Base-by-base conservation (phyloP, 2,329 filamentous ascomycete genomes). In the Diaporthe citrichinensis region DNA sequence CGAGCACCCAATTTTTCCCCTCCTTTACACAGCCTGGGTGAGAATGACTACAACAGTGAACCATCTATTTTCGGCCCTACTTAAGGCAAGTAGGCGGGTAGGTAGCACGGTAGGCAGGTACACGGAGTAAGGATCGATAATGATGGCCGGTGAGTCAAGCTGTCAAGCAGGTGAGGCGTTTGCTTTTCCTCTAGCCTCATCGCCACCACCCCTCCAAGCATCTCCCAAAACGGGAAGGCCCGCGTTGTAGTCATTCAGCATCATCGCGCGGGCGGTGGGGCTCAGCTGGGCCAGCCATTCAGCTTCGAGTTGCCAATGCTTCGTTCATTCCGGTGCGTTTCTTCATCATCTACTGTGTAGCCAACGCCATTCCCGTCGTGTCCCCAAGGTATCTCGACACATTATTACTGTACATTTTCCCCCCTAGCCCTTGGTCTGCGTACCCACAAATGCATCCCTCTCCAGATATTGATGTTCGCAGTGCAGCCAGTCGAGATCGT, bases 201-300 rank as follows among this genome's bases (percentile, higher is more conserved):
- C 41, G 67, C 68, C 59, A 62, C 73, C 58, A 62, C 73, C 58
- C n/a, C 28, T 53, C 65, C 46, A 62, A 20, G 25, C 57, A 53
- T 28, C 36, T 28, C 74, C 62, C 39, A 76, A 74, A 76, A 67
- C 74, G 74, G 74, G 39, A 71, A 74, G 71, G 55, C 73, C 75
- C 68, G 58, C 20, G 59, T 73, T 75, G 75, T 75, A 76, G 73
- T 76, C 75, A 76, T 75, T 71, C 61, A 69, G 75, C 68, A 73
- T 76, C 75, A 76, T 72, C 57, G 39, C 17, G 17, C 46, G 31
- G 23, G 39, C 9, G 17, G 44, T 73, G 57, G 72, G 65, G 65
- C 44, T 31, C 28, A 46, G 34, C 44, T 28, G 65, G 12, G 3
- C 34, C 28, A 34, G 46, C 46, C 44, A 65, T 15, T 55, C 31